A percentile compares a stretch with the other conserved stretches of the same genome.
Conservation (phyloP, 176 grass and related monocot genomes). For the Bothriochloa decipiens region DNA sequence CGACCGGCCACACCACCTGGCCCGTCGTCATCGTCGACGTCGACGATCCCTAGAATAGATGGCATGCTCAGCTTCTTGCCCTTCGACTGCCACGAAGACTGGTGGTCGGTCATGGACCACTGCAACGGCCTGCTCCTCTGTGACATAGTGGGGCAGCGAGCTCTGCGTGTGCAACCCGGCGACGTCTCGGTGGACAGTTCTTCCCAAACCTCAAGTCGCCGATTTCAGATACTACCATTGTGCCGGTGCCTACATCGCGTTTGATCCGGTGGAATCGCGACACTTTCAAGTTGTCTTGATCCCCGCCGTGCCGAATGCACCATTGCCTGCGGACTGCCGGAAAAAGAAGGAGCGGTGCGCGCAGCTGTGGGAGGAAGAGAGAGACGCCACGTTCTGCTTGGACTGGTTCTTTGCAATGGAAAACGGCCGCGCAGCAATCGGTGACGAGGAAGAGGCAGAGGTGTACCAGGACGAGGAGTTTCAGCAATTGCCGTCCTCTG, state of each 20-base stretch:
- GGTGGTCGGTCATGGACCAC: neutral
- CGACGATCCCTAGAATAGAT: neutral
- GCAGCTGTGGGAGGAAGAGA: neutral
- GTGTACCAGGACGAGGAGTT: neutral
- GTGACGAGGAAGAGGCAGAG: no score
- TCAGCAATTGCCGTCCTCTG: neutral
- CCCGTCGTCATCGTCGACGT: neutral
- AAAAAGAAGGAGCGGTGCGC: neutral
- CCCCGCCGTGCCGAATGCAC: neutral
- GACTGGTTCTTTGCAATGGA: neutral
- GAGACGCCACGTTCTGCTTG: neutral
- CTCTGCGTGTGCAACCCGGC: conserved; percentile 21
- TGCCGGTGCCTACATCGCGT: neutral
- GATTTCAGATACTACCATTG: neutral
- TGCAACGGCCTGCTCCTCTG: conserved; percentile 18
- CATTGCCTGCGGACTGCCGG: neutral
- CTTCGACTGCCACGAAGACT: neutral
- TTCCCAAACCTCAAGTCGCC: neutral
- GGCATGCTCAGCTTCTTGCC: conserved; percentile 9
- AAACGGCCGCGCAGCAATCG: no score
- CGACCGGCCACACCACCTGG: neutral
- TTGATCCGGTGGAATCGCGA: conserved; percentile 6
- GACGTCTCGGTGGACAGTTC: neutral
- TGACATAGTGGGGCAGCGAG: neutral
- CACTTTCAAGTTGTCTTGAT: neutral